Evolutionary conservation across 78 protist genomes (phyloP).

Genomic region (Dictyostelium capitatum): DNA sequence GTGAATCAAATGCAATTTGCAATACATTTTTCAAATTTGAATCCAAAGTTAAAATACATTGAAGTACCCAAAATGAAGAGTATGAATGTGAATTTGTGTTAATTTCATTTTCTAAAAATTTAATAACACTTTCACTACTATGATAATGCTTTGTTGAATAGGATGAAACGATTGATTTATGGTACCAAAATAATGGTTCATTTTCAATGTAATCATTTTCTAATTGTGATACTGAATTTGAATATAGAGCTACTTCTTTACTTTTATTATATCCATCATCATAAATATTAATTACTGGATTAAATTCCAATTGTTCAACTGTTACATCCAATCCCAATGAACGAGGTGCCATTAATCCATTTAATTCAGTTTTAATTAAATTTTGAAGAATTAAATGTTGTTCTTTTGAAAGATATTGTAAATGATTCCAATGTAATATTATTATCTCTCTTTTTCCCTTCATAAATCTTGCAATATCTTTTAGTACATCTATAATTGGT

Average conservation of each 20-base stretch:
- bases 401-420: background rate
- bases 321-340: background rate
- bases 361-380: background rate
- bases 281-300: conserved; percentile 9
- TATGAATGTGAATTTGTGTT: background rate
- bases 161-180: background rate
- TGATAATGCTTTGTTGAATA: background rate
- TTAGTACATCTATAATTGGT: background rate
- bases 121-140: background rate
- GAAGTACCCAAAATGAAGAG: conserved; percentile 27
- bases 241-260: background rate
- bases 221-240: background rate
- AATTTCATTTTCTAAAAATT: background rate
- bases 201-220: background rate
- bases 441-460: conserved; percentile 21
- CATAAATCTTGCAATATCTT: conserved; percentile 19
- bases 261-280: background rate
- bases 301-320: background rate
- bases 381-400: conserved; percentile 13
- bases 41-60: conserved; percentile 1
- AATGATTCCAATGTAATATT: conserved; percentile 21
- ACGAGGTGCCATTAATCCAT: conserved; percentile 3
- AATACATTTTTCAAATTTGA: background rate
- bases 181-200: conserved; percentile 17
- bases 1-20: background rate